These are phyloP conservation scores for Silene uniflora DNA, from an alignment of 148 eudicot genomes.

Conservation along the genomic window DNA sequence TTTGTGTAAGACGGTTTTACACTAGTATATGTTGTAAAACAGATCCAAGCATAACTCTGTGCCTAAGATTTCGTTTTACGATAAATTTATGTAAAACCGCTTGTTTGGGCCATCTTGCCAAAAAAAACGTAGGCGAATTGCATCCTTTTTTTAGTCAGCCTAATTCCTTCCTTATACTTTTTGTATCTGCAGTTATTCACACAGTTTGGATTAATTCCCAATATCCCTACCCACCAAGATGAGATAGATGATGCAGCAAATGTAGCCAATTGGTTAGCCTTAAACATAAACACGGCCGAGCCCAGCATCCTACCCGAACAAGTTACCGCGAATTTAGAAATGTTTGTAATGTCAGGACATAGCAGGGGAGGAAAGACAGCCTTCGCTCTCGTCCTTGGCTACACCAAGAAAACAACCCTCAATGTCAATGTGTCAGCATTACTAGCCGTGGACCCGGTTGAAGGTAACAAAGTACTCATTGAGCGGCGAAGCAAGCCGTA, in stretches of 20 bases:
- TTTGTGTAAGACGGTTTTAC: too few species aligned
- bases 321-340: slow-evolving; percentile 29
- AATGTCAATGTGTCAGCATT: slow-evolving; percentile 28
- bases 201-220: not conserved
- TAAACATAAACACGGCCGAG: slow-evolving; percentile 24
- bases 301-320: slow-evolving; percentile 15
- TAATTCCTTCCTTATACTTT: too few species aligned
- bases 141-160: too few species aligned
- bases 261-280: slow-evolving; percentile 35
- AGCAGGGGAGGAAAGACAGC: slow-evolving; percentile 54
- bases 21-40: too few species aligned
- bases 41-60: too few species aligned
- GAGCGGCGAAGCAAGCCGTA: not conserved
- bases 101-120: too few species aligned
- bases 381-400: slow-evolving; percentile 41
- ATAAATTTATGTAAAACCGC: too few species aligned
- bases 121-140: too few species aligned
- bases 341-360: slow-evolving; percentile 42
- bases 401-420: not conserved
- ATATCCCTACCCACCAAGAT: not conserved
- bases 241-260: slow-evolving; percentile 32
- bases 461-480: slow-evolving; percentile 13
- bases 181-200: not conserved
- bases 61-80: too few species aligned
- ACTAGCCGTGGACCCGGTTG: slow-evolving; percentile 48